Evolutionary conservation across 2,329 filamentous ascomycete species (phyloP), one percentile per base, ranked within the genome.

Genomic region (Camillea tinctor): DNA sequence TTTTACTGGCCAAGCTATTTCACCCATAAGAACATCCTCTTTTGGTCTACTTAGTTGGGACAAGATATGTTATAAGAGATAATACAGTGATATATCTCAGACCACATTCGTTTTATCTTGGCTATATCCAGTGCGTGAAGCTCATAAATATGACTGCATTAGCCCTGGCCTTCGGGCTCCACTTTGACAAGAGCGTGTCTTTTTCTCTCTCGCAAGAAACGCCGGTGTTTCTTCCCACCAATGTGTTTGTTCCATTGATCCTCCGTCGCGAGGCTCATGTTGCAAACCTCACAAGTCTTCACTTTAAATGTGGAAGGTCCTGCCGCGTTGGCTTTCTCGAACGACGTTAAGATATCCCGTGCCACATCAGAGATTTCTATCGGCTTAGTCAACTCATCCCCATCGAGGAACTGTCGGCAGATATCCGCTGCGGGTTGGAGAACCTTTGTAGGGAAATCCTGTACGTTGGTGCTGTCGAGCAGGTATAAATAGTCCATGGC

Each of bases 381-480:
- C 1, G 89, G 84, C 0, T 70, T 63, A 0, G 86, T 86, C 48
- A 90, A 80, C 1, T 73, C 52, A 44, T 83, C 74, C 0, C 82
- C 84, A 0, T 75, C 69, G 0, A 97, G 80, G 68, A 96, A 96
- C 0, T 77, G 72, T 13, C 78, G 72, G 0, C 88, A 84, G 24
- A 97, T 75, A 0, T 78, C 72, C 1, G 84, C 77, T 0, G 91
- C 93, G 1, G 87, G 87, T 1, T 80, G 75, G 1, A 86, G 80
- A 1, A 97, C 91, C n/a, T 81, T 77, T 0, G 80, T 72, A 0
- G 81, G 68, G 82, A 91, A 97, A 1, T 75, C 70, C 0, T 79
- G 69, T 1, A 88, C 78, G 66, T 95, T 82, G 1, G 89, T 92
- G 63, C 91, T 91, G 75, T 99, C 92, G 1, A 98, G 76, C 1